Percentiles rank a stretch among this genome's conserved stretches.
Evolutionary conservation across 1,284 basidiomycete genomes (phyloP).

Genomic region (Trichosporon asahii): DNA sequence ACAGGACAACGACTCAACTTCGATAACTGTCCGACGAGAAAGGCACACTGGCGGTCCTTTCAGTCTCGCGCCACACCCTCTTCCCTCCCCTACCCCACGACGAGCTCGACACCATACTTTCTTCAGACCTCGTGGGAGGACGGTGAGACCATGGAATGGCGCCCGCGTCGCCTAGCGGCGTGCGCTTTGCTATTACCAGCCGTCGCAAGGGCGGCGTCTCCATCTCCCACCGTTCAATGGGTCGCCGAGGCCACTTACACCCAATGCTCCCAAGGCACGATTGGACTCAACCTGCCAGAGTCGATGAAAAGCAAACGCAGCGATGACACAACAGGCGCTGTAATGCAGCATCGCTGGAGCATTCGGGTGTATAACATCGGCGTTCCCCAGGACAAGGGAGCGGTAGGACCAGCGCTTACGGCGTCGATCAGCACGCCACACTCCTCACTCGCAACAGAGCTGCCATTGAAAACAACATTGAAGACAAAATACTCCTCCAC

Average conservation of each 20-base stretch:
- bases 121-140: not conserved
- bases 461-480: not conserved
- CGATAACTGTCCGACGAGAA: not conserved
- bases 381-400: not conserved
- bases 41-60: not conserved
- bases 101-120: not conserved
- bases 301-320: not conserved
- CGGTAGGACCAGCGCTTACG: not conserved
- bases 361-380: constrained; percentile 1
- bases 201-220: not conserved
- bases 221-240: not conserved
- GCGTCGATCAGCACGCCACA: not conserved
- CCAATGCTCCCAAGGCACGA: not conserved
- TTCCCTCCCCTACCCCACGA: not conserved
- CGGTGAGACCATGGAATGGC: constrained; percentile 6
- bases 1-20: not conserved
- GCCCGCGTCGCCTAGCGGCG: constrained; percentile 5
- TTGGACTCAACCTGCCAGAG: not conserved
- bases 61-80: not conserved
- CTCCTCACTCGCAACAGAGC: not conserved
- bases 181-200: not conserved
- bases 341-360: not conserved
- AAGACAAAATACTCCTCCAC: not conserved
- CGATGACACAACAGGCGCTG: not conserved
- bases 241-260: not conserved